A percentile compares a stretch with the other conserved stretches of the same genome.
Evolutionary conservation across 768 basidiomycete genomes (phyloP).

Genomic region (Trametes sanguinea): DNA sequence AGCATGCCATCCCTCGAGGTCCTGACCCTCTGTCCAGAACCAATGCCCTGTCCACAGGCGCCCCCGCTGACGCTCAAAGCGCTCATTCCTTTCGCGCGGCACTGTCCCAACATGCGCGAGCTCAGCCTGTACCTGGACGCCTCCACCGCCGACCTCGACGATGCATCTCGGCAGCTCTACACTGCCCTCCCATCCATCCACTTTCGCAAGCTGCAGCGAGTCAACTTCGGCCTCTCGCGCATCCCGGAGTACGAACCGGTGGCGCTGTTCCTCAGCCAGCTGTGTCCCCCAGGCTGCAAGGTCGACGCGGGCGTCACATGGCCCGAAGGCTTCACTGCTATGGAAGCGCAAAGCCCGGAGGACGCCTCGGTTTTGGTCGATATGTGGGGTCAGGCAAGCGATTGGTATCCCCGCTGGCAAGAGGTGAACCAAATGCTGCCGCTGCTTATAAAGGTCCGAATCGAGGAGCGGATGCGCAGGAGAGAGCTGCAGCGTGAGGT

Average conservation of each 20-base stretch:
- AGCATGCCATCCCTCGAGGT: conserved; percentile 31
- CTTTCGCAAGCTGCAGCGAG: conserved; percentile 29
- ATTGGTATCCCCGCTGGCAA: conserved; percentile 43
- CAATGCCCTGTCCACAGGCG: conserved; percentile 20
- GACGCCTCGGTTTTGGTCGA: conserved; percentile 9
- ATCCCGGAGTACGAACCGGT: conserved; percentile 45
- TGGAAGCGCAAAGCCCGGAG: conserved; percentile 5
- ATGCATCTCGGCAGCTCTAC: background rate
- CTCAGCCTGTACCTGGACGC: conserved; percentile 43
- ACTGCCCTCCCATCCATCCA: conserved; percentile 2
- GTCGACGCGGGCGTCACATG: conserved; percentile 54
- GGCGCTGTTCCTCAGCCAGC: conserved; percentile 54
- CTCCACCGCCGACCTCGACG: conserved; percentile 26
- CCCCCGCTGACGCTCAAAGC: conserved; percentile 40
- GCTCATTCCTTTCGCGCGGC: conserved; percentile 41
- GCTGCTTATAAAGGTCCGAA: conserved; percentile 43
- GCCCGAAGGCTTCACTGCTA: conserved; percentile 31
- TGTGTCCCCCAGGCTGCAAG: conserved; percentile 47
- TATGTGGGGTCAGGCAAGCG: conserved; percentile 9
- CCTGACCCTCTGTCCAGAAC: conserved; percentile 30
- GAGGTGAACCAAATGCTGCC: conserved; percentile 46
- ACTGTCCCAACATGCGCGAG: conserved; percentile 40
- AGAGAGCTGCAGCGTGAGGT: conserved; percentile 45
- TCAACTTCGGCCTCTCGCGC: conserved; percentile 55
- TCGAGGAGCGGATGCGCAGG: conserved; percentile 45